Base-by-base conservation (phyloP, 78 protist genomes). In the Ministeria vibrans region DNA sequence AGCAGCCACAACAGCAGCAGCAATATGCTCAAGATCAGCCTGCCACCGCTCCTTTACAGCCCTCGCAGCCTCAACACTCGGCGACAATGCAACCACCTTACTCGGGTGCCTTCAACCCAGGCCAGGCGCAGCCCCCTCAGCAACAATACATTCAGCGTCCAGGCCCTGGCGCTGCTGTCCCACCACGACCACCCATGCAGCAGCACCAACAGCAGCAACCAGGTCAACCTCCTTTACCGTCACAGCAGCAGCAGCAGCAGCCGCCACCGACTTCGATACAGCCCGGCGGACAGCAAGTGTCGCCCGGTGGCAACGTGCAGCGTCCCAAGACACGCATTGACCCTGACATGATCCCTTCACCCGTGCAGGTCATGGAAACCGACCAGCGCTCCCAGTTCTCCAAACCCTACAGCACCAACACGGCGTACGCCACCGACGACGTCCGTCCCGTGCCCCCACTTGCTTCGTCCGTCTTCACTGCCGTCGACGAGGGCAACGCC, bases 361-460 rank as follows among this genome's bases (percentile, higher is more conserved):
- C 71, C 13, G 44, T 53, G 44, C n/a, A 7, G 51, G 78, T 71
- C 49, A 59, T 55, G 82, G 68, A 46, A 22, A 69, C 34, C 53
- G 77, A 75, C 72, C 78, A 79, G 83, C 53, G 41, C 28, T 9
- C 7, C n/a, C 61, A n/a, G 46, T 18, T 42, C 41, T 77, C 78
- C 23, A 32, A 42, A 25, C 18, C 77, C 39, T 5, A 25, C 30
- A 38, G 7, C 72, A 22, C 22, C 36, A 39, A 32, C 27, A 75
- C 61, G 6, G 55, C 55, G 15, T 15, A 9, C 55, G 55, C 15
- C 55, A 15, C 55, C 55, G 55, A 15, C 55, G 9, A 20, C n/a
- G 55, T 15, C 55, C 55, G n/a, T 49, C 34, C 64, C 28, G 73
- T 63, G 44, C 81, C 81, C 34, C 81, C 81, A n/a, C 81, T 77